Conservation (phyloP, 805 yeast species). For the Wickerhamomyces sydowiorum region DNA sequence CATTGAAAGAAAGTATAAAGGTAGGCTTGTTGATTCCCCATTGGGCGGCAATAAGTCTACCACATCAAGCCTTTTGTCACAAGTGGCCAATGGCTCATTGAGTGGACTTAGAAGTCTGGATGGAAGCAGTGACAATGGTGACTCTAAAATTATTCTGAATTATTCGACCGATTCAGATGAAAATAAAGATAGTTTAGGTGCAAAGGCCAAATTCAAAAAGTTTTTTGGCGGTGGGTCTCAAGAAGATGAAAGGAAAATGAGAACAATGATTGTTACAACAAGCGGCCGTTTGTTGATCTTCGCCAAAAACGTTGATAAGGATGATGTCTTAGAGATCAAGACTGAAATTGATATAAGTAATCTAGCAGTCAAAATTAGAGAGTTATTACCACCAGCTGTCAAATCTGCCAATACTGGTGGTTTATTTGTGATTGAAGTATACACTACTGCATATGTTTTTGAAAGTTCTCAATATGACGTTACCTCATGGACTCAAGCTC, state of each 20-base stretch:
- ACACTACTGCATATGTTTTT: constrained; percentile 47
- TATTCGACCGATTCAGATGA: constrained; percentile 14
- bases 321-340: constrained; percentile 37
- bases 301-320: constrained; percentile 26
- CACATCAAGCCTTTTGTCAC: constrained; percentile 30
- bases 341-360: constrained; percentile 51
- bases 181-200: constrained; percentile 11
- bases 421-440: constrained; percentile 51
- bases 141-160: constrained; percentile 22
- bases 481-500: constrained; percentile 50
- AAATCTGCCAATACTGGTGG: constrained; percentile 27
- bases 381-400: constrained; percentile 38
- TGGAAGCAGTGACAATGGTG: constrained; percentile 22
- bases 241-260: constrained; percentile 34
- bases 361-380: constrained; percentile 51
- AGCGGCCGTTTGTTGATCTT: constrained; percentile 60
- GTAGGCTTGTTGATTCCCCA: constrained; percentile 55
- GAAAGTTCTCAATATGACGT: constrained; percentile 49
- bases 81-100: constrained; percentile 39
- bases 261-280: constrained; percentile 54
- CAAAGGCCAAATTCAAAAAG: constrained; percentile 18
- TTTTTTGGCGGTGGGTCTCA: constrained; percentile 13
- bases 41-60: constrained; percentile 37
- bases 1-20: constrained; percentile 54
- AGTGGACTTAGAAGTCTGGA: constrained; percentile 34